A percentile compares a stretch with the other conserved stretches of the same genome.
Conservation (phyloP, 1,139 yeast species). For the Taphrina flavorubra region DNA sequence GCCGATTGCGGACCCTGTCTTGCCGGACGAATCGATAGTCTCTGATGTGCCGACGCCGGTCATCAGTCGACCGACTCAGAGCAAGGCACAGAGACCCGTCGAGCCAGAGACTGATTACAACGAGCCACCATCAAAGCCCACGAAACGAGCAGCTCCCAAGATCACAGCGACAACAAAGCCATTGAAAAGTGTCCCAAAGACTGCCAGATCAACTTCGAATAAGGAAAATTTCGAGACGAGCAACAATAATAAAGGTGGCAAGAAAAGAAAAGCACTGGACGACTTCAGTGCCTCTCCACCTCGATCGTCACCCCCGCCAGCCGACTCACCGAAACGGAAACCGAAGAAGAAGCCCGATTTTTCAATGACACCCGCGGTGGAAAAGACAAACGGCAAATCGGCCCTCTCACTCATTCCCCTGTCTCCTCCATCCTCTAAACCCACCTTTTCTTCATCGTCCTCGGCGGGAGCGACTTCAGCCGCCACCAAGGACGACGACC, state of each 20-base stretch:
- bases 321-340: constrained; percentile 20
- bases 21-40: constrained; percentile 9
- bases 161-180: constrained; percentile 1
- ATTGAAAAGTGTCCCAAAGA: background rate
- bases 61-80: constrained; percentile 1
- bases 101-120: constrained; percentile 20
- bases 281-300: constrained; percentile 26
- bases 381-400: constrained; percentile 22
- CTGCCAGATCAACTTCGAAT: constrained; percentile 1
- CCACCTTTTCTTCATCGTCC: background rate
- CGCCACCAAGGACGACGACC: constrained; percentile 6
- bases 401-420: constrained; percentile 23
- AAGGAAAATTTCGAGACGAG: constrained; percentile 6
- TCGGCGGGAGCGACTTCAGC: background rate
- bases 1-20: background rate
- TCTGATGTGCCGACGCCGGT: constrained; percentile 20
- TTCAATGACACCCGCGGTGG: constrained; percentile 36
- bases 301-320: constrained; percentile 19
- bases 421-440: constrained; percentile 26
- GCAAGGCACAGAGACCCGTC: background rate
- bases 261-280: constrained; percentile 8
- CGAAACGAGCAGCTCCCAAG: background rate
- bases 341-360: constrained; percentile 30
- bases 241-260: background rate
- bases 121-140: constrained; percentile 18